Conservation (phyloP, 345 rosid species). For the Eucalyptus sp. region DNA sequence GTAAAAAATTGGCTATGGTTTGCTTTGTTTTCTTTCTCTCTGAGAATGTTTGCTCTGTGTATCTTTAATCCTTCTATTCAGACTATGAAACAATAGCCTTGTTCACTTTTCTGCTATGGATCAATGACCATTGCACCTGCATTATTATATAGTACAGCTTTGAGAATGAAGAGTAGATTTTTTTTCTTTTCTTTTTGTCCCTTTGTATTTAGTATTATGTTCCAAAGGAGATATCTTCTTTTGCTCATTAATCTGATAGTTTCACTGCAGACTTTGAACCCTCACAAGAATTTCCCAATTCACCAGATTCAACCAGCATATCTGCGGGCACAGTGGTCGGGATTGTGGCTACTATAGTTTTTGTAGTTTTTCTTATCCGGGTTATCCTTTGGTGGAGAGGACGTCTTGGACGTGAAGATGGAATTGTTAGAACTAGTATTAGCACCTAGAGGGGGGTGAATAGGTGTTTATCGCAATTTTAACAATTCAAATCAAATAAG, state of each 20-base stretch:
- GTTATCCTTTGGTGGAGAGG: conserved; percentile 44
- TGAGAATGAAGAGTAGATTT: background rate
- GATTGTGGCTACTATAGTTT: conserved; percentile 9
- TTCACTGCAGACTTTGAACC: background rate
- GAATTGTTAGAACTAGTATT: too few species aligned
- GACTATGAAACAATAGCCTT: background rate
- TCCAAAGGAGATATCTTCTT: background rate
- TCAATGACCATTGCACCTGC: background rate
- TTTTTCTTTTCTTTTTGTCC: rapidly evolving
- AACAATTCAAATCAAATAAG: too few species aligned
- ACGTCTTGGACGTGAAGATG: conserved; percentile 12
- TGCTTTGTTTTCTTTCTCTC: background rate
- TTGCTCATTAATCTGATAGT: background rate
- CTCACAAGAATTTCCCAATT: background rate
- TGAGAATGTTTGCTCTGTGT: background rate
- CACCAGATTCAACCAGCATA: background rate
- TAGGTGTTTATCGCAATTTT: too few species aligned
- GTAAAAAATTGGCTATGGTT: background rate
- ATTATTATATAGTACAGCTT: background rate
- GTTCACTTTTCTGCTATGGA: background rate
- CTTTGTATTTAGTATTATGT: background rate
- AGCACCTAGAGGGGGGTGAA: too few species aligned
- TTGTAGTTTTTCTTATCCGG: conserved; percentile 13
- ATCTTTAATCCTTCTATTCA: background rate
- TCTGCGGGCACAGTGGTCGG: background rate